These are phyloP conservation scores for Helminthosporium solani DNA, from an alignment of 2,329 filamentous ascomycete species.

Conservation along the genomic window DNA sequence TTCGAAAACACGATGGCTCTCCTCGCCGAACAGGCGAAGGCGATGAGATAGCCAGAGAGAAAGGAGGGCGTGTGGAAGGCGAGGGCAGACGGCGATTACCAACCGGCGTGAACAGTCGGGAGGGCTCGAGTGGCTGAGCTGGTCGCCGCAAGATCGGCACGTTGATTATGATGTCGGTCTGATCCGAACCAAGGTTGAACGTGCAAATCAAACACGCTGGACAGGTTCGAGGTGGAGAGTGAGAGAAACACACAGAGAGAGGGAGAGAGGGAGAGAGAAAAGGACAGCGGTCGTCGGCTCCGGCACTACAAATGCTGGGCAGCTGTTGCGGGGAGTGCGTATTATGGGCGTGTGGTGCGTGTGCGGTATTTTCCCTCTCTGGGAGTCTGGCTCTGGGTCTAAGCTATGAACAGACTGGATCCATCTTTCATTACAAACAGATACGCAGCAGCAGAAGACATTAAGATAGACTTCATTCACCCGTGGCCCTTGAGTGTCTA, in stretches of 20 bases:
- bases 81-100: constrained; percentile 10
- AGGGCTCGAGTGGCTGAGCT: constrained; percentile 6
- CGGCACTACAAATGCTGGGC: neutral
- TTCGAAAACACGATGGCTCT: constrained; percentile 35
- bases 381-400: neutral
- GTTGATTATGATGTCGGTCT: constrained; percentile 9
- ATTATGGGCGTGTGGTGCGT: constrained; percentile 1
- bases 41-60: constrained; percentile 1
- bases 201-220: too few relatives aligned
- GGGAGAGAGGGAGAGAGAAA: neutral
- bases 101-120: constrained; percentile 8
- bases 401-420: constrained; percentile 6
- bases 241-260: too few relatives aligned
- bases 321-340: constrained; percentile 3
- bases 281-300: neutral
- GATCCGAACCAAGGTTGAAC: neutral
- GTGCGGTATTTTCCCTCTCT: constrained; percentile 11
- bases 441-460: neutral
- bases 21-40: constrained; percentile 14
- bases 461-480: neutral
- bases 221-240: neutral
- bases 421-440: constrained; percentile 2
- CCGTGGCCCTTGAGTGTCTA: too few relatives aligned
- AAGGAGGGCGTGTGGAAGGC: constrained; percentile 1
- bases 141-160: constrained; percentile 4